Conservation (phyloP, 2,329 filamentous ascomycete genomes). For the Pseudogymnoascus verrucosus region DNA sequence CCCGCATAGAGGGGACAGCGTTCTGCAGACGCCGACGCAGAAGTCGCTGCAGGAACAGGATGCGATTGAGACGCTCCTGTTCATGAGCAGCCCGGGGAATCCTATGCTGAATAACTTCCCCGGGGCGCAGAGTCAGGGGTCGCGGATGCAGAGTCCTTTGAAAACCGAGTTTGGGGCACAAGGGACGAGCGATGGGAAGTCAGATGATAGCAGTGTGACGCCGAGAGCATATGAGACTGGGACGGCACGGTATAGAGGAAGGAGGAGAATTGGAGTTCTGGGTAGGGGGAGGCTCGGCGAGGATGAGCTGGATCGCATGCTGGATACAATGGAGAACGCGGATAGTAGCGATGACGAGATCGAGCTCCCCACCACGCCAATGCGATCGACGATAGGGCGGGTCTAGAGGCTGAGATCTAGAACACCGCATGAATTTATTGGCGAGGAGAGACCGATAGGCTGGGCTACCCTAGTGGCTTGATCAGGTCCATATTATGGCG, state of each 20-base stretch:
- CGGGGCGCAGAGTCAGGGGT: slow-evolving; percentile 25
- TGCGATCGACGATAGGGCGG: slow-evolving; percentile 2
- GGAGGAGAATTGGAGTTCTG: slow-evolving; percentile 13
- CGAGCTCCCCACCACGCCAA: slow-evolving; percentile 15
- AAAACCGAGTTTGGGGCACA: slow-evolving; percentile 24
- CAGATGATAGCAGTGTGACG: slow-evolving; percentile 13
- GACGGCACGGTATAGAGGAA: slow-evolving; percentile 14
- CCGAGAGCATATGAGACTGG: slow-evolving; percentile 15
- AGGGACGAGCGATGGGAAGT: slow-evolving; percentile 12
- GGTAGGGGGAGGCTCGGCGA: slow-evolving; percentile 10
- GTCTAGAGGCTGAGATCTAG: slow-evolving; percentile 6
- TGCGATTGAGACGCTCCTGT: slow-evolving; percentile 70
- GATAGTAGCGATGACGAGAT: slow-evolving; percentile 29
- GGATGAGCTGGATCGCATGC: slow-evolving; percentile 25
- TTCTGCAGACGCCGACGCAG: slow-evolving; percentile 54
- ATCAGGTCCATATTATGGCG: neutral
- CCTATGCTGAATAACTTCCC: slow-evolving; percentile 51
- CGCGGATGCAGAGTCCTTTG: slow-evolving; percentile 25
- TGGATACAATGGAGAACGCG: slow-evolving; percentile 27
- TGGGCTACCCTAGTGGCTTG: neutral
- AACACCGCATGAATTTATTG: neutral
- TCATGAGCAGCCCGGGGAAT: slow-evolving; percentile 74
- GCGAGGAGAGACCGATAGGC: neutral
- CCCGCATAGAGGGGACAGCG: slow-evolving; percentile 13
- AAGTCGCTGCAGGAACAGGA: slow-evolving; percentile 69